Evolutionary conservation across 805 yeast genomes (phyloP), one percentile per base, ranked within the genome.

Genomic region (Ogataea naganishii): DNA sequence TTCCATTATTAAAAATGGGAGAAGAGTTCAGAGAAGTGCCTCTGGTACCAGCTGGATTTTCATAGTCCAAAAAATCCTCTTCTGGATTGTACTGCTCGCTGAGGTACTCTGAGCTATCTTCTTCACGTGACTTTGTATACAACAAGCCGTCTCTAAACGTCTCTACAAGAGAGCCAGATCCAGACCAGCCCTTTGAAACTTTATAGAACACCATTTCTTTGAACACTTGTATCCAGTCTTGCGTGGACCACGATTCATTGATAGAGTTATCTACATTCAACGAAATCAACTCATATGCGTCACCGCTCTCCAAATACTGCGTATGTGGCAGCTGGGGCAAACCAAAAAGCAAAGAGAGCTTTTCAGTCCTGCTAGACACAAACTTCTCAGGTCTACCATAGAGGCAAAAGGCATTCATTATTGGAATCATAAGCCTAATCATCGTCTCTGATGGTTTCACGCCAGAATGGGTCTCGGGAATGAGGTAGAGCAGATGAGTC

Each of bases 351-450:
- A 81, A 49, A 2, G 84, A 75, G 2, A 58, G 44, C 13, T 59
- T 53, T 40, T 76, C 71, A 11, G 56, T 58, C 51, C 78, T 75
- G 40, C 69, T 68, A 14, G 83, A 70, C 33, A 65, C 60, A 38
- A 81, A 64, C 40, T 65, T 73, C 24, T 62, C 59, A 1, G 94
- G 92, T 40, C 92, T 64, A 7, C 94, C 94, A 44, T 81, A 81
- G 27, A 81, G 51, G 45, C 66, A 69, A 55, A 80, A 81, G 4
- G 79, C 63, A 48, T 81, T 83, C 60, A 77, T 68, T 13, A 80
- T 61, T 27, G 85, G 89, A 19, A 81, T 64, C 37, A 78, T 59
- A 44, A 74, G 65, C 36, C 94, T 59, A 25, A 81, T 69, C 73
- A 80, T 74, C 11, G 81, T 81, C 47, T 81, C 92, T 28, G 73